Conservation (phyloP, 73 alveolate genomes). For the Diophrys appendiculata region DNA sequence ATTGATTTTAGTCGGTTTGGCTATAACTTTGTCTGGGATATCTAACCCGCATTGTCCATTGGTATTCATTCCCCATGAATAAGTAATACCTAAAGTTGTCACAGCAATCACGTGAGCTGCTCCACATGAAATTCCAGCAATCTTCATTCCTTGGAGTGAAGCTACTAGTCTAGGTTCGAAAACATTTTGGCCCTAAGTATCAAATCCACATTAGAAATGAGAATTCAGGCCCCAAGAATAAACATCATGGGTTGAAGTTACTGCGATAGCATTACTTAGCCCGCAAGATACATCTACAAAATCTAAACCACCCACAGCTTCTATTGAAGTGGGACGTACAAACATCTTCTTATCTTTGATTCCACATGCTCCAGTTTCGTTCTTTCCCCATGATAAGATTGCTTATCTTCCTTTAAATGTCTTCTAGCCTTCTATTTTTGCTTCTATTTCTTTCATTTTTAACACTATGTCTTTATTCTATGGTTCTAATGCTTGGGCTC, state of each 20-base stretch:
- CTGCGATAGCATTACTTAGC: not conserved
- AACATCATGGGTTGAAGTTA: conserved; percentile 12
- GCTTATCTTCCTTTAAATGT: conserved; percentile 29
- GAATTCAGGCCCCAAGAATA: conserved; percentile 27
- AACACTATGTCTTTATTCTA: not conserved
- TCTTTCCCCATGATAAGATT: conserved; percentile 18
- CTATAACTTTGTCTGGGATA: conserved; percentile 7
- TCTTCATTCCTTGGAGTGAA: conserved; percentile 7
- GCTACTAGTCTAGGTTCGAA: not conserved
- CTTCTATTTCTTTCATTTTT: conserved; percentile 3
- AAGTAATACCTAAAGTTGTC: conserved; percentile 2
- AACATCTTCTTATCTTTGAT: not conserved
- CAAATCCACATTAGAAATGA: conserved; percentile 25
- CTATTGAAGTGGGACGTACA: conserved; percentile 14
- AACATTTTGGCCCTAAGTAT: not conserved
- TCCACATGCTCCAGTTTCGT: conserved; percentile 38
- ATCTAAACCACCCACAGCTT: conserved; percentile 29
- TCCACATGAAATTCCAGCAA: conserved; percentile 30
- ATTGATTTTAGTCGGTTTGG: conserved; percentile 10
- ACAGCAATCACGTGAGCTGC: conserved; percentile 29
- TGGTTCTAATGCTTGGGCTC: conserved; percentile 31
- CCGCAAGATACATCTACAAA: conserved; percentile 22
- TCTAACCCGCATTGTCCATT: conserved; percentile 40
- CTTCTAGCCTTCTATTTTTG: not conserved
- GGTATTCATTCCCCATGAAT: conserved; percentile 47